Evolutionary conservation across 1,284 basidiomycete genomes (phyloP), one percentile per base, ranked within the genome.

Genomic region (Pseudozyma pruni): DNA sequence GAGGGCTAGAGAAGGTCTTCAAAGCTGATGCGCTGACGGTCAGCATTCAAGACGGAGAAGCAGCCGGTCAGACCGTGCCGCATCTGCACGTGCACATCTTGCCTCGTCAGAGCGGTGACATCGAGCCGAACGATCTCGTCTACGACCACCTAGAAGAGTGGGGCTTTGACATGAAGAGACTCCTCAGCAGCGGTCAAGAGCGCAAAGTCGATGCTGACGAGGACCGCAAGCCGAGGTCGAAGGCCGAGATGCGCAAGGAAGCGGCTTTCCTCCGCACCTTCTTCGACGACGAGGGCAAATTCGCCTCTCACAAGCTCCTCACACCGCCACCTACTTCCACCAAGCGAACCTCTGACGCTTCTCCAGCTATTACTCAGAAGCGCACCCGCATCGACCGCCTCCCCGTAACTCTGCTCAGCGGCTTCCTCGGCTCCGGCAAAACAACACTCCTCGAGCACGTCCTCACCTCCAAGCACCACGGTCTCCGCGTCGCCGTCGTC

Each of bases 391-490:
- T 44, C 2, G 60, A 60, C 6, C 61, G 67, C 27, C 79, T 86
- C 2, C 85, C 85, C 6, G 85, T 86, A 19, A 86, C 85, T 8
- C 80, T 86, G 8, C 73, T 85, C 5, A 81, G 78, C 25, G 85
- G 85, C 5, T 85, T 86, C 75, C 69, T 85, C 23, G 85, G 85
- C 0, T 75, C 79, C 3, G 85, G 85, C n/a, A 86, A 86, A 76
- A 85, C 84, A 9, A 85, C 85, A 3, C 70, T 85, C 16, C 74
- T 86, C 2, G 81, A 83, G 33, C 79, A 84, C 62, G 85, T 86
- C 48, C 78, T 86, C 32, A 83, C 82, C 32, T 80, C 76, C 10
- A 82, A 76, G 32, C 81, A 84, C 34, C 85, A 85, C 44, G 83
- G 84, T 3, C 59, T 84, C 25, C 76, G 83, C 34, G 81, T 83